Evolutionary conservation across 495 filamentous ascomycete species (phyloP), one percentile per base, ranked within the genome.

Genomic region (Paragyromitra xinjiangensis): DNA sequence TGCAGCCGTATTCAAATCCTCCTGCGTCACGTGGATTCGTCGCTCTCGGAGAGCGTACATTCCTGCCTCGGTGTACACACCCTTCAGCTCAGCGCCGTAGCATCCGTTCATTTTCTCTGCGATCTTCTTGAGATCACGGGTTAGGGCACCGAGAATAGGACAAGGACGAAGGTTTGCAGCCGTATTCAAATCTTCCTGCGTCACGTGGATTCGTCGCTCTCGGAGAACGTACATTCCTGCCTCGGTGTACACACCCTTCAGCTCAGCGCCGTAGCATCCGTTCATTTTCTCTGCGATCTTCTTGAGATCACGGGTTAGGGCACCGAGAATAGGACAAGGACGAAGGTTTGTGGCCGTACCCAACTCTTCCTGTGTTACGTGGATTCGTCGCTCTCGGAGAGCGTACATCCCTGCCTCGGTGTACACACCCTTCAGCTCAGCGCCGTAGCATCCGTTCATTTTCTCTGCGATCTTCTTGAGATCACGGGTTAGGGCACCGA

Each of bases 231-330:
- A 99, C 95, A 99, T 99, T 77, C 95, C 95, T 9, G 96, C 95
- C 87, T 99, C 95, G 19, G 95, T 99, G 78, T 95, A 97, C 72
- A 99, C 95, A 86, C 93, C 95, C 81, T 89, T 87, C 71, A 99
- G 85, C 85, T 99, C 95, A 51, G 95, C 95, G 29, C 95, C 95
- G n/a, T n/a, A 14, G 93, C 96, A 98, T 71, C 95, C 95, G 82
- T 97, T 97, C 95, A 99, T 99, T 88, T 98, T 97, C 88, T 98
- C 95, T 26, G 96, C 95, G 80, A 98, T 97, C 89, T 99, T 99
- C 76, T 89, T 94, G 70, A 99, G 87, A 84, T 99, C 97, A 87
- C 26, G 3, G 3, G 1, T 29, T 29, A 1, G 26, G 3, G 3
- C 19, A 6, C 45, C 11, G 34, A 39, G 19, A 48, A 53, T 45